Base-by-base conservation (phyloP, 75 land plant species). In the Cryptomeria japonica region DNA sequence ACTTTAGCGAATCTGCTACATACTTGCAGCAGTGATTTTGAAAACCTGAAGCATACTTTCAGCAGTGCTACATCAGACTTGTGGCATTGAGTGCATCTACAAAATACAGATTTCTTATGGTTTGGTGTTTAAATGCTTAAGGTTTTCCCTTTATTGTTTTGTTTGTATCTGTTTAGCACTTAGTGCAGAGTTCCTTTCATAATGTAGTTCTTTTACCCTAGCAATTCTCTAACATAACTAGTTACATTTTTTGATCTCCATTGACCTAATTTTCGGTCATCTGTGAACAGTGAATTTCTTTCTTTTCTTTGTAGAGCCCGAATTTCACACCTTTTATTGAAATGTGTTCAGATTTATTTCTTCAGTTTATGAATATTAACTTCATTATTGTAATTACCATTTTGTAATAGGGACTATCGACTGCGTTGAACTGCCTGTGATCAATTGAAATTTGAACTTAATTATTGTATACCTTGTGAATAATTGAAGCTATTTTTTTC, bases 381-480 rank as follows among this genome's bases (percentile, higher is more conserved):
- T 28, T 25, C 72, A 28, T 58, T 58, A 58, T 58, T 58, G 19
- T 58, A 19, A 58, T 19, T 58, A 58, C 19, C 16, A 58, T 4
- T 58, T 58, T 58, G 28, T 25, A 64, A 64, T 64, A 22, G 28
- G 28, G 70, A 64, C 31, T 64, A 64, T 64, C n/a, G 9, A 82
- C 3, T 42, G 9, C n/a, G 49, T n/a, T 44, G 13, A 46, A 28
- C 15, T 82, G 84, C 51, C 49, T 82, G 28, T 8, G n/a, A 41
- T 82, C 47, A 46, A 79, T 44, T 82, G 84, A 46, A 82, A 31
- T 44, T n/a, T 44, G 47, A 82, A 82, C 31, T 28, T 46, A 82
- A 18, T 82, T 82, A 28, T 82, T 22, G 31, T 32, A 44, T 82
- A 82, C 31, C 84, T 82, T 46, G 41, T 82, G 84, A 82, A 82